Conservation (phyloP, 2,329 filamentous ascomycete genomes). For the Diaporthe nobilis region DNA sequence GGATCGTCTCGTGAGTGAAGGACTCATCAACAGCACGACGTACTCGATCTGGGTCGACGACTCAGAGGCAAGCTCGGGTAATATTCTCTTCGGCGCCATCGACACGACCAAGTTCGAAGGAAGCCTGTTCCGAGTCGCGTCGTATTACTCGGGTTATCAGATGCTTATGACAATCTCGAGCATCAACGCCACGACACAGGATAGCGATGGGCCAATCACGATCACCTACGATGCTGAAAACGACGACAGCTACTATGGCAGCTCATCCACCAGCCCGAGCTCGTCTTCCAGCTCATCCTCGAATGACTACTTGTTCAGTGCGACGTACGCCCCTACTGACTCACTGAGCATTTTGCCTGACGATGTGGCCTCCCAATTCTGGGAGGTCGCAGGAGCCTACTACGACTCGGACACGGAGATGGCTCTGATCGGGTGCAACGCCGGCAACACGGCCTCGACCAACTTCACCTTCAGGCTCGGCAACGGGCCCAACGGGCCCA, state of each 20-base stretch:
- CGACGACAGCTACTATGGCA: neutral
- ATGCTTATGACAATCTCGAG: conserved; percentile 28
- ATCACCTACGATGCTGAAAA: conserved; percentile 24
- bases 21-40: conserved; percentile 48
- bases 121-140: conserved; percentile 25
- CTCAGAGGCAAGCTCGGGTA: conserved; percentile 46
- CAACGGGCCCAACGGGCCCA: conserved; percentile 44
- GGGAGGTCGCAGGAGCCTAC: conserved; percentile 47
- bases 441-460: conserved; percentile 43
- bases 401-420: conserved; percentile 40
- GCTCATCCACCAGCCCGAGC: conserved; percentile 6
- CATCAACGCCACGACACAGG: conserved; percentile 38
- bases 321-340: conserved; percentile 44
- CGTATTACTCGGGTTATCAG: conserved; percentile 9
- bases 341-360: conserved; percentile 47
- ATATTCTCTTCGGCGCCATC: conserved; percentile 51
- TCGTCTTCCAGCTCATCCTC: conserved; percentile 11
- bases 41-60: conserved; percentile 53
- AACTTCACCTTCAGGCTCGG: conserved; percentile 48
- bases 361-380: conserved; percentile 47
- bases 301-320: conserved; percentile 37
- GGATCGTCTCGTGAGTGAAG: conserved; percentile 47
- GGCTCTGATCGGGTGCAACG: conserved; percentile 48
- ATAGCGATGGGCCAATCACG: conserved; percentile 25
- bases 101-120: conserved; percentile 48